Evolutionary conservation across 768 basidiomycete genomes (phyloP), one percentile per base, ranked within the genome.

Genomic region (Russula dissimulans): DNA sequence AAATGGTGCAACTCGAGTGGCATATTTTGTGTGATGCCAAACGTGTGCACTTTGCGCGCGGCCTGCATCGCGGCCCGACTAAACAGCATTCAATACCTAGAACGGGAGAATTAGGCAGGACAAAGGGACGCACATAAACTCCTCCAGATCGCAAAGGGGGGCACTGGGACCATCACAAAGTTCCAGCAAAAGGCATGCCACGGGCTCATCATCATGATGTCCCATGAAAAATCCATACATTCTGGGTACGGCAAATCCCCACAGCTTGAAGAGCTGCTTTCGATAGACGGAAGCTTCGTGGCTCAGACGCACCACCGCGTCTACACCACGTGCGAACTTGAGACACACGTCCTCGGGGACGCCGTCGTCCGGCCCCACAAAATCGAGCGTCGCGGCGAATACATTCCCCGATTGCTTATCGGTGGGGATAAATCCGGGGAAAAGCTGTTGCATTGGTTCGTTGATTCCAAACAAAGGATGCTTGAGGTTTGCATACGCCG

Each of bases 201-300:
- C 61, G 0, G 51, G 56, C 3, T 17, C n/a, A 15, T 62, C 45
- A 3, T 62, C 45, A 39, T 36, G 15, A 32, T 57, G 46, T 5
- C 61, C 56, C 0, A 57, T 38, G 41, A 62, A 62, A 18, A 53
- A 57, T 3, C 61, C 61, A 50, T 62, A 62, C 61, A 62, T 62
- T 41, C 12, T 57, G 3, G 61, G 61, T 10, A 62, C 61, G 0
- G 61, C 56, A 15, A 62, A 57, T 17, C 61, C 61, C 61, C 43
- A 62, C 12, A 62, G 56, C 51, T 62, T 62, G 39, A 26, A 11
- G 5, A 62, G 61, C 22, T 14, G 4, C 2, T 34, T 57, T 44
- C 51, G 61, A 39, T 62, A 62, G 10, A 62, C n/a, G 51, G 61
- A 53, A 22, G 61, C 61, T 22, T 62, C 61, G 45, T 44, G 61